phyloP scores from a whole-genome alignment of 805 yeast species.

The Myxozyma nipponensis region DNA sequence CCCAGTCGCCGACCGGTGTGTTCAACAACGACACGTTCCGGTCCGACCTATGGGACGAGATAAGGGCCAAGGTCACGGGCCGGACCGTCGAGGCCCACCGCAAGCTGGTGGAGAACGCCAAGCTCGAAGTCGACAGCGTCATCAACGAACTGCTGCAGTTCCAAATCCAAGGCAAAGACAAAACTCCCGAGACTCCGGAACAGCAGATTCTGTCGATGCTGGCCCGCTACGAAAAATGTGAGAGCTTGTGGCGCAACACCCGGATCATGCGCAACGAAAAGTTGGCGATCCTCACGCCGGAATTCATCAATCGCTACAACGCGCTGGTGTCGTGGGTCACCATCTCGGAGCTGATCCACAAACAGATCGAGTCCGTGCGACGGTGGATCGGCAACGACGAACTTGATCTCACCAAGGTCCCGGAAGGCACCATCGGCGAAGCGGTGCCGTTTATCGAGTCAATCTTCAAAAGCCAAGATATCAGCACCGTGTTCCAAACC shows the following conservation, averaged over 20 bases:
- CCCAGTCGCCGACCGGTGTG: conserved; percentile 41
- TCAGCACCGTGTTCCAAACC: conserved; percentile 54
- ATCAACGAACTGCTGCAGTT: conserved; percentile 66
- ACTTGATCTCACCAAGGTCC: conserved; percentile 52
- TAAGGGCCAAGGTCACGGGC: conserved; percentile 76
- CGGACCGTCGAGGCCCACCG: conserved; percentile 76
- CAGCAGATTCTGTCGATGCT: conserved; percentile 55
- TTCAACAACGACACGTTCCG: conserved; percentile 40
- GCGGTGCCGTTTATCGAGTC: conserved; percentile 76
- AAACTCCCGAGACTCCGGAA: conserved; percentile 30
- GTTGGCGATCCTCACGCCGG: conserved; percentile 61
- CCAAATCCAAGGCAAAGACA: conserved; percentile 48
- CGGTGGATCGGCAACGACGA: conserved; percentile 84
- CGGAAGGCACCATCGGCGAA: conserved; percentile 50
- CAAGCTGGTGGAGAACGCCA: conserved; percentile 59
- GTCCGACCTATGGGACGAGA: conserved; percentile 81
- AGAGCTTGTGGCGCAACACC: conserved; percentile 72
- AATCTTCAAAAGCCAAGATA: conserved; percentile 60
- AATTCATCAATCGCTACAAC: conserved; percentile 62
- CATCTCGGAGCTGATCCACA: conserved; percentile 62
- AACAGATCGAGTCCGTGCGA: conserved; percentile 57
- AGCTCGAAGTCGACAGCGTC: conserved; percentile 69
- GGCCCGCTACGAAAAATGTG: conserved; percentile 59
- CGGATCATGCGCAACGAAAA: conserved; percentile 77
- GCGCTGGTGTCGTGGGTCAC: conserved; percentile 83